Conservation (phyloP, 345 rosid species). For the Linum trigynum region DNA sequence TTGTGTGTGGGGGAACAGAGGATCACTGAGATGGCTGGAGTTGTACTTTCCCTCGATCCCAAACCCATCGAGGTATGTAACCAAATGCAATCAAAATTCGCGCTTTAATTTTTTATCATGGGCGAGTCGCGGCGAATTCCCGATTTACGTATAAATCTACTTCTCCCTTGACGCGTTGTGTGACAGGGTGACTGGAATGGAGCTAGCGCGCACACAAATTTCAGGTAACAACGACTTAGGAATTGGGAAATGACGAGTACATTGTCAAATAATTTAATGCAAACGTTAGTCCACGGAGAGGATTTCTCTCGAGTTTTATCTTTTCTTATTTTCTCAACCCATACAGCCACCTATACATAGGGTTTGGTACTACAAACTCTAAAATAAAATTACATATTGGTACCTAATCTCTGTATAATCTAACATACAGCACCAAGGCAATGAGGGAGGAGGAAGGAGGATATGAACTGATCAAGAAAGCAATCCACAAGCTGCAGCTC, state of each 20-base stretch:
- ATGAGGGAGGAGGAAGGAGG: slow-evolving; percentile 17
- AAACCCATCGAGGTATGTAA: slow-evolving; percentile 14
- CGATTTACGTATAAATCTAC: no score
- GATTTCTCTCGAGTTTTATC: no score
- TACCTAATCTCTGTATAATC: not conserved
- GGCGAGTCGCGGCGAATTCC: no score
- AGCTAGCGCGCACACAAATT: slow-evolving; percentile 21
- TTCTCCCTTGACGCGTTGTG: not conserved
- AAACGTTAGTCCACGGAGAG: no score
- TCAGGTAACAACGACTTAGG: slow-evolving; percentile 8
- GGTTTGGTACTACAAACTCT: not conserved
- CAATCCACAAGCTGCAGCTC: slow-evolving; percentile 14
- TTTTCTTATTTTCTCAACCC: no score
- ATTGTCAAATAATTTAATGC: no score
- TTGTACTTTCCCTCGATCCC: slow-evolving; percentile 16
- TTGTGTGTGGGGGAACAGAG: slow-evolving; percentile 9
- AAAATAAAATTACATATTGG: not conserved
- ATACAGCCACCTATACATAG: no score
- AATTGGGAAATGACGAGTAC: no score
- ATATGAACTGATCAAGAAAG: slow-evolving; percentile 13
- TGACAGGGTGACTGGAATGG: slow-evolving; percentile 23
- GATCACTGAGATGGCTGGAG: slow-evolving; percentile 22
- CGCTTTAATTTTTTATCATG: no score
- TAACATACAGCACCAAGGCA: slow-evolving; percentile 16
- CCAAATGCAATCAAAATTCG: no score